Conservation (phyloP, 805 yeast genomes). For the Saccharomycopsis sp. region DNA sequence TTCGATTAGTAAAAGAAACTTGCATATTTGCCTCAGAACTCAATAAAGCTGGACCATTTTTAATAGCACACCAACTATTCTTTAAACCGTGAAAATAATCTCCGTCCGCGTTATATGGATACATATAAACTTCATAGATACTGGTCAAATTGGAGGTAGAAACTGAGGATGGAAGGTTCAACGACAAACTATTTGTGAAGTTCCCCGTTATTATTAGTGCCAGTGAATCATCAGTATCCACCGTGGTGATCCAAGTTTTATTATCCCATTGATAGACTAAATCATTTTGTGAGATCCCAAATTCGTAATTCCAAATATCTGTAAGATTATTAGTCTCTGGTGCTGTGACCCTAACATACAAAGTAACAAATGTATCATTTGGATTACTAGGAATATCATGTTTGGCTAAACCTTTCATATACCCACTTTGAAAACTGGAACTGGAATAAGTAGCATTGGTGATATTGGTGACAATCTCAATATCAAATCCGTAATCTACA, state of each 20-base stretch:
- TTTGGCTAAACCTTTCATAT: constrained; percentile 16
- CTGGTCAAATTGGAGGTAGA: constrained; percentile 16
- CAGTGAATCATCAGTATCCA: constrained; percentile 62
- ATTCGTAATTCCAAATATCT: constrained; percentile 45
- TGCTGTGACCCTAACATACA: constrained; percentile 13
- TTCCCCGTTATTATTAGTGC: constrained; percentile 58
- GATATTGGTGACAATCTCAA: constrained; percentile 5
- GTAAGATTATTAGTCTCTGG: constrained; percentile 5
- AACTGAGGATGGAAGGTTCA: constrained; percentile 15
- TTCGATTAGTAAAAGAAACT: constrained; percentile 32
- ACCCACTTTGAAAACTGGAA: constrained; percentile 11
- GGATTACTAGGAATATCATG: constrained; percentile 11
- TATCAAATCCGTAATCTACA: constrained; percentile 15
- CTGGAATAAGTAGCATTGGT: constrained; percentile 5
- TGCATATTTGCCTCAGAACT: constrained; percentile 24
- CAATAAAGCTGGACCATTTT: constrained; percentile 36
- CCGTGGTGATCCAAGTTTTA: constrained; percentile 40
- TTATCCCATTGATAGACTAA: constrained; percentile 63
- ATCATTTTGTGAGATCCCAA: constrained; percentile 56
- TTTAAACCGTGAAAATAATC: constrained; percentile 31
- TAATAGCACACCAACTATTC: constrained; percentile 64
- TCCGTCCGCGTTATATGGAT: constrained; percentile 28
- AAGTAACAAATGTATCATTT: constrained; percentile 14
- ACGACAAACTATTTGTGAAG: constrained; percentile 24
- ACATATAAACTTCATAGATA: constrained; percentile 36